Base-by-base conservation (phyloP, 495 filamentous ascomycete species). In the Tuber calosporum region DNA sequence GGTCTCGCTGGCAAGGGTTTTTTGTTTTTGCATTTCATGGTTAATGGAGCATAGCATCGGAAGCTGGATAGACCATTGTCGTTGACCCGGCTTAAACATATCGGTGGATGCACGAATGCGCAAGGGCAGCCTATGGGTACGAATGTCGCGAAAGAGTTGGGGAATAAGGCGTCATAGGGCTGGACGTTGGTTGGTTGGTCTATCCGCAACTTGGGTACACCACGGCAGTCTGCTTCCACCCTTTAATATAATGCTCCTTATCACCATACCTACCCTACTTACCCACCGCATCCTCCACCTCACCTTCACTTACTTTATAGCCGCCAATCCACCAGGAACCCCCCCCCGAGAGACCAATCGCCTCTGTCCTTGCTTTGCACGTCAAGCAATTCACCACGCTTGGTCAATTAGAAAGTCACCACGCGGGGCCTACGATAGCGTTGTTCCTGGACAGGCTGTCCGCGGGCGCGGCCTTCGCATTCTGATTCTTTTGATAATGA, bases 131-230 rank as follows among this genome's bases (percentile, higher is more conserved):
- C 53, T 34, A 62, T 62, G 53, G 19, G 11, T 17, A 34, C 17
- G 53, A 13, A 62, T 62, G 53, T 62, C 53, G 53, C 53, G 53
- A 62, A 62, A 62, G 53, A 62, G 3, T 62, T 34, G 53, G 53
- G 53, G 53, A 62, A 62, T 62, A 62, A 62, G 53, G 53, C 53
- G 53, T 62, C 53, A 62, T 62, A 34, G 9, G 13, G 26, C 5
- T 62, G 26, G 53, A 11, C 53, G 13, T 34, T 62, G 53, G 53
- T 62, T 62, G 53, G 53, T 34, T 62, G 53, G 34, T 17, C 53
- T 62, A 30, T 6, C 53, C 26, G 26, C 4, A 62, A 13, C 0
- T 13, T 62, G 26, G 53, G 53, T 26, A 62, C 26, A 62, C 26
- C 53, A 7, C 13, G 26, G 13, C 26, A 6, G 4, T 62, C 26